These are phyloP conservation scores for Fusarium poae DNA, from an alignment of 2,329 filamentous ascomycete species.

Conservation along the genomic window DNA sequence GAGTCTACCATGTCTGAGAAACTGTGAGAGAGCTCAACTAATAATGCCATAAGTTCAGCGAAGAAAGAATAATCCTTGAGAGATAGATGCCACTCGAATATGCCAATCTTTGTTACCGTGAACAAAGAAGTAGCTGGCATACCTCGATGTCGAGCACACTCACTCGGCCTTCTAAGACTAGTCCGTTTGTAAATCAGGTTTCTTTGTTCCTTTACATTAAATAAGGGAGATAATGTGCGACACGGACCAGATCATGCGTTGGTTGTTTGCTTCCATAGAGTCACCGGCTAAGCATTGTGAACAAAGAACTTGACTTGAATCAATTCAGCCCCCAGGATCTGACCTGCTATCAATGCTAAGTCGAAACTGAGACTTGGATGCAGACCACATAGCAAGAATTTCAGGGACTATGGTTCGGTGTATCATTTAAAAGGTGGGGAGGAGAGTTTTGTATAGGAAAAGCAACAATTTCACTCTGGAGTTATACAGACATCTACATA, in stretches of 20 bases:
- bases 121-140: neutral
- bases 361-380: neutral
- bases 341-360: neutral
- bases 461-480: neutral
- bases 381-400: no score
- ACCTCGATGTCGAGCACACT: neutral
- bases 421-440: neutral
- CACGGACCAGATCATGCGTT: neutral
- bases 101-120: neutral
- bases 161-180: neutral
- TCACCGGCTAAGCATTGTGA: neutral
- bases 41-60: neutral
- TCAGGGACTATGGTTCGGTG: neutral
- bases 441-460: neutral
- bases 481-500: neutral
- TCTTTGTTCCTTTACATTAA: neutral
- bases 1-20: neutral
- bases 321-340: neutral
- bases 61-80: neutral
- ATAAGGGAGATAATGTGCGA: neutral
- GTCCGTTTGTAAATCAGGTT: neutral
- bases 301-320: conserved; percentile 7
- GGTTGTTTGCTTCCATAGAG: conserved; percentile 1
- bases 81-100: neutral
- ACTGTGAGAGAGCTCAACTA: neutral